Evolutionary conservation across 495 filamentous ascomycete genomes (phyloP), one percentile per base, ranked within the genome.

Genomic region (Oleoguttula mirabilis): DNA sequence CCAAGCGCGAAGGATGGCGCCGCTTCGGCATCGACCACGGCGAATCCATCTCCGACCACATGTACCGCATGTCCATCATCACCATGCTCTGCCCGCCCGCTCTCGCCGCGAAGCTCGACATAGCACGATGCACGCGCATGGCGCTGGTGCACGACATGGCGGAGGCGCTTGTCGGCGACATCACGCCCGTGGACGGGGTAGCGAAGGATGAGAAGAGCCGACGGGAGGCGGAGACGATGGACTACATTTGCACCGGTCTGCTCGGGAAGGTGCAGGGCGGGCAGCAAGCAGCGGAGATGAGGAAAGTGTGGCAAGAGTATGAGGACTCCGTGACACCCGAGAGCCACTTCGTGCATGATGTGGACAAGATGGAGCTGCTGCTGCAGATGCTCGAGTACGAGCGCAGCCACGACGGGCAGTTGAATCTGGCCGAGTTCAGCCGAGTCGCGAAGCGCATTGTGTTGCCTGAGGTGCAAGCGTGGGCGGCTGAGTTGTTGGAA

Each of bases 31-130:
- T 96, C 57, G 54, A 73, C 30, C 54, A 72, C 41, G 64, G 62
- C 44, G 90, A 98, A 63, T 90, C 83, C 0, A 94, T 98, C 60
- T 73, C 85, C 20, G 90, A 98, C 64, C 90, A 98, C 68, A 98
- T 98, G 90, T 96, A 98, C 64, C 84, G 90, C 57, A 98, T 98
- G 90, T 85, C 88, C 36, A 76, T 98, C 55, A 84, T 96, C 65
- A 84, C 83, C 24, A 82, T 98, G 77, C 72, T 96, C 39, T 87
- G 84, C n/a, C 92, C 90, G 14, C 65, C 79, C 0, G 67, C 84
- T 11, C 73, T 93, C 10, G 66, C 77, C 8, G 56, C 71, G 10
- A 66, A 65, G 21, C 60, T 98, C 52, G 76, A 96, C 59, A 71
- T 94, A 47, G 66, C 73, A 2, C 79, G 76, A 50, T 95, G 90